Conservation (phyloP, 768 basidiomycete species). For the Vararia minispora region DNA sequence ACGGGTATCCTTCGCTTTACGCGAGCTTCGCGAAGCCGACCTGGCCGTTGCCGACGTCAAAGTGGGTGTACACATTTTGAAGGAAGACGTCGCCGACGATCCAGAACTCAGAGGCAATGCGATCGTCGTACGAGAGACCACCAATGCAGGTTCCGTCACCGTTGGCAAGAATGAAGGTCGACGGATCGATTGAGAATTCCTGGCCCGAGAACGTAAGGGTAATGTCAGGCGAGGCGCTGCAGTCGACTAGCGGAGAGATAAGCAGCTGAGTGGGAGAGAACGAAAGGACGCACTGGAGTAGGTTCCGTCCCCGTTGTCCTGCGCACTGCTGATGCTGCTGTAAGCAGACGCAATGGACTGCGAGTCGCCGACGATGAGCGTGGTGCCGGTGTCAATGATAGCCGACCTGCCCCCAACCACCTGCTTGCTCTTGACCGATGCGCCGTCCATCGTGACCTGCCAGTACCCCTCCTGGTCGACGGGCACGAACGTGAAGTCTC, state of each 20-base stretch:
- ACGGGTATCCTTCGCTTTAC: too few species aligned
- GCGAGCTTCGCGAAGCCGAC: constrained; percentile 7
- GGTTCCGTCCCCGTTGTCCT: not conserved
- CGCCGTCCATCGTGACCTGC: constrained; percentile 10
- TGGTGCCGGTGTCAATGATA: constrained; percentile 17
- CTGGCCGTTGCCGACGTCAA: constrained; percentile 7
- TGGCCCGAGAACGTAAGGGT: constrained; percentile 20
- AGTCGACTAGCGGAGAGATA: constrained; percentile 14
- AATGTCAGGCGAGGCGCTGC: constrained; percentile 12
- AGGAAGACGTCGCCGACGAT: constrained; percentile 4
- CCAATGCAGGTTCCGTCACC: constrained; percentile 11
- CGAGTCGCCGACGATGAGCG: constrained; percentile 11
- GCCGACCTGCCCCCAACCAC: not conserved
- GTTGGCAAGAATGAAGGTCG: constrained; percentile 21
- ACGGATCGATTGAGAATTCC: constrained; percentile 16
- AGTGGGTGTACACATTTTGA: constrained; percentile 1
- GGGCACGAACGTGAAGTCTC: constrained; percentile 3
- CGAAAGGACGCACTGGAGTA: not conserved
- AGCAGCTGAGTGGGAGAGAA: not conserved
- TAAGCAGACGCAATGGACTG: constrained; percentile 8
- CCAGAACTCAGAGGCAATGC: not conserved
- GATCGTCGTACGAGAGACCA: constrained; percentile 4
- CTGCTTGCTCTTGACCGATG: constrained; percentile 4
- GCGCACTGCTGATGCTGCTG: constrained; percentile 6
- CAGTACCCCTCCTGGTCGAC: constrained; percentile 10